Evolutionary conservation across 225 moss, liverwort and hornwort genomes (phyloP).

Genomic region (Physcomitrium patens): DNA sequence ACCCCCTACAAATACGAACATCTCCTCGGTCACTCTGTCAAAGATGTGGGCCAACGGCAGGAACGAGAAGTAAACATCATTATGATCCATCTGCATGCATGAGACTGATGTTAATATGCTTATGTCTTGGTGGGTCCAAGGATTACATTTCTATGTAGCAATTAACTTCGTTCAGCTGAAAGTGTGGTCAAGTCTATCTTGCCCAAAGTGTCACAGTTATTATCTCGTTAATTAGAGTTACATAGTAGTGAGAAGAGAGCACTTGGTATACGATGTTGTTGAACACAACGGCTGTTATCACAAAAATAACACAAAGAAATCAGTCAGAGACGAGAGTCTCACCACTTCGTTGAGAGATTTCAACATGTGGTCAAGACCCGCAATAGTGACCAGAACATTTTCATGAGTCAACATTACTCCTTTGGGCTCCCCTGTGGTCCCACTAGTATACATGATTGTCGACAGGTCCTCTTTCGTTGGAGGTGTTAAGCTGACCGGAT

Average conservation of each 20-base stretch:
- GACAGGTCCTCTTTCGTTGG: conserved; percentile 69
- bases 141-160: conserved; percentile 6
- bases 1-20: conserved; percentile 61
- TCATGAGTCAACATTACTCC: conserved; percentile 74
- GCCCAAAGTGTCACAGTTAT: conserved; percentile 7
- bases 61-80: conserved; percentile 74
- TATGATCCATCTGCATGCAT: conserved; percentile 53
- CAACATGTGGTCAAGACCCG: conserved; percentile 54
- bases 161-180: conserved; percentile 19
- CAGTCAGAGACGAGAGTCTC: conserved; percentile 20
- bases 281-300: neutral
- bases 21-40: conserved; percentile 77
- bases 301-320: conserved; percentile 17
- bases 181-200: conserved; percentile 11
- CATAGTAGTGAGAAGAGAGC: neutral
- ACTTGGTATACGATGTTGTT: neutral
- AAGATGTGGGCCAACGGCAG: conserved; percentile 88
- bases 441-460: conserved; percentile 93
- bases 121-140: neutral
- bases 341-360: conserved; percentile 66
- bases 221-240: conserved; percentile 21
- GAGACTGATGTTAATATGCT: conserved; percentile 15
- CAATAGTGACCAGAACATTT: conserved; percentile 61
- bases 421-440: conserved; percentile 90
- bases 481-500: conserved; percentile 42